Base-by-base conservation (phyloP, 345 rosid species). In the Eucalyptus tenuipes region DNA sequence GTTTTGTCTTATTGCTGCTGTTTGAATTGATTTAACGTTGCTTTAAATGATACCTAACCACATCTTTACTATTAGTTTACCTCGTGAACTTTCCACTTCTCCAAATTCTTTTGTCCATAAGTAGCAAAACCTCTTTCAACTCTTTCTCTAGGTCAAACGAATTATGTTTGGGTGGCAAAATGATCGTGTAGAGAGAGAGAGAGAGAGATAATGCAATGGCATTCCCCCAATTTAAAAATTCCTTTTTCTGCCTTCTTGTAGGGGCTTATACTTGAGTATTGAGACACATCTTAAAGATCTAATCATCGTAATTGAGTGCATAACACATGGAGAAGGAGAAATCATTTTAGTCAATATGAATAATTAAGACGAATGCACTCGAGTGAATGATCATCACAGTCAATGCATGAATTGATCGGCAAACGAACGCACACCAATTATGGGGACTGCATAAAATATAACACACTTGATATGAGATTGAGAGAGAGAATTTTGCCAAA, bases 1-100 rank as follows among this genome's bases (percentile, higher is more conserved):
- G 87, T 88, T 92, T 93, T 92, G 94, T 93, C 95, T 86, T 93
- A 90, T 92, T 88, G 90, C 89, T 89, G 89, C 86, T 82, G 88
- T 92, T 91, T 92, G 86, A 90, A 91, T 92, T 66, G 52, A 45
- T 79, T 47, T 88, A 82, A 75, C 82, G 88, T 90, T 92, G 90
- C 88, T 89, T 75, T 87, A 86, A 66, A 33, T 40, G 86, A 86
- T 88, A 89, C 85, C 82, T 52, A 89, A 48, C 86, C 87, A 27
- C 86, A 84, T 29, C 89, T 20, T 88, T 75, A 47, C 86, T 87
- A 55, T 90, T 91, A 85, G 55, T 29, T 89, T 37, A 87, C 80
- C 93, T 90, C 88, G 88, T 91, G 92, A 91, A 87, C 84, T 55
- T 89, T 86, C 91, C 90, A 85, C 86, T 85, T 53, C 88, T 75